Percentiles rank a stretch among this genome's conserved stretches.
Evolutionary conservation across 164 flowering plant genomes (phyloP).

Genomic region (Hamamelis virginiana): DNA sequence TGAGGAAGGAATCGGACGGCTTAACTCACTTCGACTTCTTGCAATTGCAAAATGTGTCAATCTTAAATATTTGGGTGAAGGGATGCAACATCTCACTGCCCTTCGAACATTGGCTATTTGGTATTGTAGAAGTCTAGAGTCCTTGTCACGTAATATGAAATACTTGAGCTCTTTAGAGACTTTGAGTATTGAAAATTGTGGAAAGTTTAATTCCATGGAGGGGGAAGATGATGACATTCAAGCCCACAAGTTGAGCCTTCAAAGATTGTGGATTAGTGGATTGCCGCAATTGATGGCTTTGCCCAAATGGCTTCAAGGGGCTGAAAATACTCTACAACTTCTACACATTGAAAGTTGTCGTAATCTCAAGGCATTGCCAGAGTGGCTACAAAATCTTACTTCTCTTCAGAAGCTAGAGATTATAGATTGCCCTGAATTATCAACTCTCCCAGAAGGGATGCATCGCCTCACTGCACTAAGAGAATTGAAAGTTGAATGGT

Average conservation of each 20-base stretch:
- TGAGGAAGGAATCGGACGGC: not conserved
- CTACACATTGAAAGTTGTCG: not conserved
- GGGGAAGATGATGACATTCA: not conserved
- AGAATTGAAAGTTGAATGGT: too few relatives aligned
- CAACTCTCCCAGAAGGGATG: too few relatives aligned
- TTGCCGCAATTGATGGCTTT: not conserved
- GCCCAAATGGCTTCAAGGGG: not conserved
- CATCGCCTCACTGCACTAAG: too few relatives aligned
- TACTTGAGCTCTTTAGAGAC: not conserved
- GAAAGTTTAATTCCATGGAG: not conserved
- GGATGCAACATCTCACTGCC: not conserved
- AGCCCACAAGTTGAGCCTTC: too few relatives aligned
- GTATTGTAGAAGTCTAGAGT: not conserved
- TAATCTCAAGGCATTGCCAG: not conserved
- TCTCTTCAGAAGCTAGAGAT: too few relatives aligned
- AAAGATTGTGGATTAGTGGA: not conserved
- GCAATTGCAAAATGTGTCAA: not conserved
- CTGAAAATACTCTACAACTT: not conserved
- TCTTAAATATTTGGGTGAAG: not conserved
- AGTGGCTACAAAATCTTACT: too few relatives aligned
- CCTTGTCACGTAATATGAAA: not conserved
- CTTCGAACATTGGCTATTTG: slow-evolving; percentile 1
- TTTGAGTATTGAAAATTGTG: not conserved
- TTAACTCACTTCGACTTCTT: not conserved
- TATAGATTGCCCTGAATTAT: too few relatives aligned